A percentile compares a stretch with the other conserved stretches of the same genome.
Evolutionary conservation across 495 filamentous ascomycete genomes (phyloP).

Genomic region (Trypethelium eluteriae): DNA sequence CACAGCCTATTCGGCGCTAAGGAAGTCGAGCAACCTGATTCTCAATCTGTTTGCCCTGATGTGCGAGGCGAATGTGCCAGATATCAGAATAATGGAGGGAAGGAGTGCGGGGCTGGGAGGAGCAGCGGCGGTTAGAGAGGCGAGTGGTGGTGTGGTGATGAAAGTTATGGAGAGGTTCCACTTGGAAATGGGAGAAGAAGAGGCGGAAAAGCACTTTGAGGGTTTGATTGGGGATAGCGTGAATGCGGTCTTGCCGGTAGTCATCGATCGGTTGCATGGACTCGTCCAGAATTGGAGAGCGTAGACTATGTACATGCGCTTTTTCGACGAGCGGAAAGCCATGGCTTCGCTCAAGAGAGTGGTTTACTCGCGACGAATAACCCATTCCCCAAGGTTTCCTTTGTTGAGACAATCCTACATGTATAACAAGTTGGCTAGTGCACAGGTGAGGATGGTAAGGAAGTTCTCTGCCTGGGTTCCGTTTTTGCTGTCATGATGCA

Average conservation of each 20-base stretch:
- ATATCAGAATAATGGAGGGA: conserved; percentile 59
- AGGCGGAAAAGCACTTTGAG: conserved; percentile 81
- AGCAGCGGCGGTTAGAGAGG: conserved; percentile 43
- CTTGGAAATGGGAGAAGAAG: conserved; percentile 86
- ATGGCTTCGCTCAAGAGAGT: too few species aligned
- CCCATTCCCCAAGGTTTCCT: too few species aligned
- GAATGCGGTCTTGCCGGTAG: conserved; percentile 78
- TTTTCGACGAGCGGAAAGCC: too few species aligned
- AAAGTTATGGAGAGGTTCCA: conserved; percentile 95
- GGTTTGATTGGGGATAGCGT: conserved; percentile 81
- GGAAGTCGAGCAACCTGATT: conserved; percentile 85
- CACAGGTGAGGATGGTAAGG: too few species aligned
- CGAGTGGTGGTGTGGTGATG: conserved; percentile 72
- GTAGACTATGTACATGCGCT: conserved; percentile 31
- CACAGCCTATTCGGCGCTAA: conserved; percentile 83
- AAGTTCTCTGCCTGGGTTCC: too few species aligned
- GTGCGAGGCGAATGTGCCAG: conserved; percentile 93
- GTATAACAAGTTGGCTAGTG: too few species aligned
- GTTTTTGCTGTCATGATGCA: too few species aligned
- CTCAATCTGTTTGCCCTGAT: conserved; percentile 93
- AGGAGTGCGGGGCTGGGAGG: conserved; percentile 12
- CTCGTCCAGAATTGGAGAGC: conserved; percentile 85
- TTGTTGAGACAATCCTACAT: too few species aligned
- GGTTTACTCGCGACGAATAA: too few species aligned
- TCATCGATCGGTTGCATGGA: conserved; percentile 92